Base-by-base conservation (phyloP, 768 basidiomycete species). In the Trametes cubensis region DNA sequence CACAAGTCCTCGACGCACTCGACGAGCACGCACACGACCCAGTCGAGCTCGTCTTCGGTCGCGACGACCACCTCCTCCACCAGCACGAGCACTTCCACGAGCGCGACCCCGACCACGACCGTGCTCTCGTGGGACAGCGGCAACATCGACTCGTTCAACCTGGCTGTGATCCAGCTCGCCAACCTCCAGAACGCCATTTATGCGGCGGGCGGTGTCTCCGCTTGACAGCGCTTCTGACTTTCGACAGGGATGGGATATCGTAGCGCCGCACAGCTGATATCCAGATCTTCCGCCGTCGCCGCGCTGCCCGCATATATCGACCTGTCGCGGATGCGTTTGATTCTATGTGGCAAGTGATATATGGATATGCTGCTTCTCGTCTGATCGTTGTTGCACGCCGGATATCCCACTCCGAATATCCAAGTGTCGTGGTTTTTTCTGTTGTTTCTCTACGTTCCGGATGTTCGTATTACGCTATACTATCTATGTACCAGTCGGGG, bases 131-230 rank as follows among this genome's bases (percentile, higher is more conserved):
- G 58, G 38, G 66, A 64, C 38, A 51, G 61, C 15, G 67, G 66
- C 5, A 65, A 42, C 54, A 40, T 71, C 38, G 55, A 61, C 17
- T 65, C 68, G 62, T 55, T 67, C 55, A 66, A 65, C 58, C n/a
- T 71, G 44, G 68, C 70, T 3, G 39, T 71, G 38, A 47, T 67
- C 51, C 56, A 63, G 26, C 57, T 71, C 26, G 57, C 46, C 26
- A 62, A 64, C 26, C 55, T 71, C 34, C 30, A 45, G 25, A 46
- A 63, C 42, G 62, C 60, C n/a, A 58, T 54, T 17, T 40, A 48
- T 11, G 56, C 45, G 4, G 18, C 21, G 1, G 45, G 56, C 46
- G n/a, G 44, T 15, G 20, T 34, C 4, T 30, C 4, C 54, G 54
- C 21, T 4, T 48, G 7, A 44, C 4, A n/a, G 17, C 17, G 17